These are phyloP conservation scores for Fragilariopsis cylindrus DNA, from an alignment of 108 stramenopile species.

Conservation along the genomic window DNA sequence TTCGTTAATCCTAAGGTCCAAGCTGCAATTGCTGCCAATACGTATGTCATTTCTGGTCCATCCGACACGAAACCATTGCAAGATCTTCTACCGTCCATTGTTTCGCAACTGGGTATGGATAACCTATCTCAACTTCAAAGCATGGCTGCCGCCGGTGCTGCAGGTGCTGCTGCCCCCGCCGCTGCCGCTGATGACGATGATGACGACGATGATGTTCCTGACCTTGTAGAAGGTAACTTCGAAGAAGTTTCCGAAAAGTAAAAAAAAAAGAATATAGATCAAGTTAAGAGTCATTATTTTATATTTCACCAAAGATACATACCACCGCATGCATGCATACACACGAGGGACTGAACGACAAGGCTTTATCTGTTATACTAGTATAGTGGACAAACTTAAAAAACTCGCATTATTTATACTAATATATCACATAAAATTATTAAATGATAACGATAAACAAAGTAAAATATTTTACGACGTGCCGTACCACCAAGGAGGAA, in stretches of 20 bases:
- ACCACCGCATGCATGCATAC: too few species aligned
- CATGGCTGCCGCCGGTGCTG: slow-evolving; percentile 65
- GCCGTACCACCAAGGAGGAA: too few species aligned
- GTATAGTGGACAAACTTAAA: too few species aligned
- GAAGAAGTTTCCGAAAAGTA: slow-evolving; percentile 84
- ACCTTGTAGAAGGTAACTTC: slow-evolving; percentile 96
- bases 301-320: too few species aligned
- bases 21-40: slow-evolving; percentile 95
- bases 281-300: too few species aligned
- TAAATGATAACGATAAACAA: too few species aligned
- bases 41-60: slow-evolving; percentile 93
- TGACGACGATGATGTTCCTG: slow-evolving; percentile 94
- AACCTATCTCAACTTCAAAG: slow-evolving; percentile 84
- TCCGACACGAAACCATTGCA: slow-evolving; percentile 93
- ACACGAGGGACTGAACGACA: too few species aligned
- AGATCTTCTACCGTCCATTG: slow-evolving; percentile 94
- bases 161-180: slow-evolving; percentile 47
- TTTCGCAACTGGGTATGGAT: slow-evolving; percentile 95
- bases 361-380: too few species aligned
- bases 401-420: too few species aligned
- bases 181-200: slow-evolving; percentile 62
- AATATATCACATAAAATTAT: too few species aligned
- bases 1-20: slow-evolving; percentile 96
- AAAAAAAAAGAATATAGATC: not conserved
- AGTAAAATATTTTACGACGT: too few species aligned